A percentile compares a stretch with the other conserved stretches of the same genome.
Evolutionary conservation across 257 asterid genomes (phyloP).

Genomic region (Scutellaria baicalensis): DNA sequence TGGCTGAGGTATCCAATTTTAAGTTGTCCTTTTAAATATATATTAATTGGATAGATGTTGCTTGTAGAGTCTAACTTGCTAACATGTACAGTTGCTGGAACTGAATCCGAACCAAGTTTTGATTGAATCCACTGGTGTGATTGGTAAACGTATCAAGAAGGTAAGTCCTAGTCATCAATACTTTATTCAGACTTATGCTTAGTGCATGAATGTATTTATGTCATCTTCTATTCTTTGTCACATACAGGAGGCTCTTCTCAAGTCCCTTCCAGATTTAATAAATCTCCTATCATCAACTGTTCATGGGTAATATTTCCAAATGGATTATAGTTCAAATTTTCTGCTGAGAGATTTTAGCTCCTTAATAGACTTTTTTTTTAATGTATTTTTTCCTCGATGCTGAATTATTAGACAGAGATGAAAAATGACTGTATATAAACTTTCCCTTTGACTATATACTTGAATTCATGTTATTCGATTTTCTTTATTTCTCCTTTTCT

Average conservation of each 20-base stretch:
- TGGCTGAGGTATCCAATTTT: slow-evolving; percentile 54
- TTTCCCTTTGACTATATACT: neutral
- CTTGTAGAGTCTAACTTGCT: slow-evolving; percentile 12
- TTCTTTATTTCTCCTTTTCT: neutral
- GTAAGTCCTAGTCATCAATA: slow-evolving; percentile 23
- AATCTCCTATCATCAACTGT: slow-evolving; percentile 50
- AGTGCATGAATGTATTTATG: neutral
- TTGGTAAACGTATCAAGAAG: slow-evolving; percentile 93
- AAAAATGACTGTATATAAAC: neutral
- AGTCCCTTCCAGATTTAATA: slow-evolving; percentile 78
- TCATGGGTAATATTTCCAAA: slow-evolving; percentile 54
- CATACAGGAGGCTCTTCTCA: slow-evolving; percentile 86
- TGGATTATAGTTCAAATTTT: neutral
- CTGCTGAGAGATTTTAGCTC: slow-evolving; percentile 2
- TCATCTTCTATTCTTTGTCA: slow-evolving; percentile 13
- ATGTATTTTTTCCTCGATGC: neutral
- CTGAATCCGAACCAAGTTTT: slow-evolving; percentile 71
- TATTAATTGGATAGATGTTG: neutral
- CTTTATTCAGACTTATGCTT: neutral
- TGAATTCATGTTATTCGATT: neutral
- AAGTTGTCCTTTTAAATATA: neutral
- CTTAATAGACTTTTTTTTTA: neutral
- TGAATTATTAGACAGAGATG: neutral
- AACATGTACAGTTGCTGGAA: slow-evolving; percentile 53
- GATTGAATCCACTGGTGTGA: slow-evolving; percentile 97